Conservation (phyloP, 2,329 filamentous ascomycete species). For the Diaporthe citrichinensis region DNA sequence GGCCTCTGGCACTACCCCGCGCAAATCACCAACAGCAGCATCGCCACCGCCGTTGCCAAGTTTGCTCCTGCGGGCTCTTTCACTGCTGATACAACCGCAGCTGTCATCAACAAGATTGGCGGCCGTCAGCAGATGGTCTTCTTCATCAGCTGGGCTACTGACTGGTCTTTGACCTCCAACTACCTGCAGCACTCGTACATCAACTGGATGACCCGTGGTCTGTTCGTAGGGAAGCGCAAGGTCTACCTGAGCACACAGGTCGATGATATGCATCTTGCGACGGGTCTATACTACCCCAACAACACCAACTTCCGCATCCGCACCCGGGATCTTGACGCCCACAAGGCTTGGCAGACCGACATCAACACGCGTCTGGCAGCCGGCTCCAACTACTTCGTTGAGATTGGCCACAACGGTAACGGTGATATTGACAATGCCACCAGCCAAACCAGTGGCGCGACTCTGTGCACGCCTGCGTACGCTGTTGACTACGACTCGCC, state of each 20-base stretch:
- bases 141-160: conserved; percentile 66
- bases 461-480: conserved; percentile 56
- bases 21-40: conserved; percentile 64
- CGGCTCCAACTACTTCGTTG: conserved; percentile 66
- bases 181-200: conserved; percentile 75
- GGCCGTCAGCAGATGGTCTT: conserved; percentile 74
- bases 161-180: conserved; percentile 64
- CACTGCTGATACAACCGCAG: conserved; percentile 61
- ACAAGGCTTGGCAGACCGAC: conserved; percentile 58
- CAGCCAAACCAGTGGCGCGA: conserved; percentile 59
- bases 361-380: conserved; percentile 63
- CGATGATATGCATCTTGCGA: conserved; percentile 73
- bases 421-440: conserved; percentile 66
- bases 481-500: conserved; percentile 62
- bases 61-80: conserved; percentile 62
- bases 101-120: conserved; percentile 71
- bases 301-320: conserved; percentile 64
- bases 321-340: conserved; percentile 60
- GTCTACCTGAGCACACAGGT: conserved; percentile 70
- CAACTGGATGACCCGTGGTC: conserved; percentile 71
- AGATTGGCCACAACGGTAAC: conserved; percentile 67
- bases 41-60: conserved; percentile 67
- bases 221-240: conserved; percentile 70
- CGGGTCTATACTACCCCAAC: conserved; percentile 63
- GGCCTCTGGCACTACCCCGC: conserved; percentile 73